Evolutionary conservation across 1,284 basidiomycete species (phyloP).

Genomic region (Boletus semigastroideus): DNA sequence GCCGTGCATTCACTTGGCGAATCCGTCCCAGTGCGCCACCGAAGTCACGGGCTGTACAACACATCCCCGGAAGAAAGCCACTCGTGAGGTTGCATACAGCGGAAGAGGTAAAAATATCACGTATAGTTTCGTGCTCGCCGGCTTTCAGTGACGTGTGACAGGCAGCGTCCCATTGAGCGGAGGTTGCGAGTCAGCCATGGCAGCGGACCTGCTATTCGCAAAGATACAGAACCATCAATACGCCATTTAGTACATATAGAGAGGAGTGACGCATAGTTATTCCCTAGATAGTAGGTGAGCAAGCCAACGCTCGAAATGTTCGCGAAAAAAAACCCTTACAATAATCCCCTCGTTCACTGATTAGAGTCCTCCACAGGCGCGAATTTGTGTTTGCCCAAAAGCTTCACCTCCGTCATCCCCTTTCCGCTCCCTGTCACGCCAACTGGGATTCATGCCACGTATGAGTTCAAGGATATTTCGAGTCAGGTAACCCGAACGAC

Average conservation of each 20-base stretch:
- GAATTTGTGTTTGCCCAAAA: conserved; percentile 83
- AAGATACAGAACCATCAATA: conserved; percentile 25
- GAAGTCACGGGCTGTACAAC: conserved; percentile 29
- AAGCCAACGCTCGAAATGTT: background rate
- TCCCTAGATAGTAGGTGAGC: conserved; percentile 13
- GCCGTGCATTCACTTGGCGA: conserved; percentile 13
- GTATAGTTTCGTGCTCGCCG: conserved; percentile 23
- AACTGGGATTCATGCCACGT: conserved; percentile 50
- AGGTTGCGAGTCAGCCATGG: conserved; percentile 10
- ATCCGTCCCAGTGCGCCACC: conserved; percentile 28
- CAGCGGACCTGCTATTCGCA: conserved; percentile 30
- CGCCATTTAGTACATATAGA: conserved; percentile 29
- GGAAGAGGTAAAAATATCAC: conserved; percentile 26
- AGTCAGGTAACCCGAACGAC: conserved; percentile 24
- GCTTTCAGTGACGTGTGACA: conserved; percentile 18
- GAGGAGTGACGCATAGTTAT: conserved; percentile 17
- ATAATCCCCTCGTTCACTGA: conserved; percentile 20
- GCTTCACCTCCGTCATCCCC: conserved; percentile 83
- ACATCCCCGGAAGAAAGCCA: conserved; percentile 18
- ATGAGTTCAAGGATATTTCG: conserved; percentile 25
- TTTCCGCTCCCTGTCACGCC: conserved; percentile 94
- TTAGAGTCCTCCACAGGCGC: conserved; percentile 42
- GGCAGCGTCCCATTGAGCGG: conserved; percentile 8
- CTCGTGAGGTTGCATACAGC: conserved; percentile 24
- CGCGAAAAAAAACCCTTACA: conserved; percentile 10